Conservation (phyloP, 768 basidiomycete genomes). For the Suillus subaureus region DNA sequence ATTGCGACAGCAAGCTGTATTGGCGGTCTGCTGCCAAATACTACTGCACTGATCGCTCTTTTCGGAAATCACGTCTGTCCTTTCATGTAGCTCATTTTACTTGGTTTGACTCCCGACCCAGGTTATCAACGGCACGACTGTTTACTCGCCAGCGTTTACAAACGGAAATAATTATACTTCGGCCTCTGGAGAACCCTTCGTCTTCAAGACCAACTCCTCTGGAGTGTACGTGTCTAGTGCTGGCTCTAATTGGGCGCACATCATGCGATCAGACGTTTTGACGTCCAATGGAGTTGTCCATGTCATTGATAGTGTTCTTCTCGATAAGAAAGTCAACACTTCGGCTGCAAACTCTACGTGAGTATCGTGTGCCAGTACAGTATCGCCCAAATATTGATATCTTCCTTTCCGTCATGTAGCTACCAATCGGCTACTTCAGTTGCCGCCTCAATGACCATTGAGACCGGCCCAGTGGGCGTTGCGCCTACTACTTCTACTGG, state of each 20-base stretch:
- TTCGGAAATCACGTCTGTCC: slow-evolving; percentile 61
- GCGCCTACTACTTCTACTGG: slow-evolving; percentile 3
- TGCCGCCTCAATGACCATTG: slow-evolving; percentile 37
- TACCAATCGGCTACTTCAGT: slow-evolving; percentile 51
- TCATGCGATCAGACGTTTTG: slow-evolving; percentile 62
- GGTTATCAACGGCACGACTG: slow-evolving; percentile 68
- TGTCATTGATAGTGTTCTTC: slow-evolving; percentile 55
- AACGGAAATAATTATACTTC: slow-evolving; percentile 45
- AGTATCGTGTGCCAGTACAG: slow-evolving; percentile 23
- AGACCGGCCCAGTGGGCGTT: slow-evolving; percentile 45
- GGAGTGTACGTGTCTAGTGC: slow-evolving; percentile 56
- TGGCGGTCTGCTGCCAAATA: slow-evolving; percentile 43
- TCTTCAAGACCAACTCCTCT: slow-evolving; percentile 53
- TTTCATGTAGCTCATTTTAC: neutral
- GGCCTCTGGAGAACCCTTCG: slow-evolving; percentile 57
- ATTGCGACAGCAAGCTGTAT: slow-evolving; percentile 40
- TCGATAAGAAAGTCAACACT: slow-evolving; percentile 45
- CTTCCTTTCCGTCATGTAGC: slow-evolving; percentile 21
- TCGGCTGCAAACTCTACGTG: slow-evolving; percentile 56
- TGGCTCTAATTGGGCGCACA: slow-evolving; percentile 48
- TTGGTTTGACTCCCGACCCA: slow-evolving; percentile 21
- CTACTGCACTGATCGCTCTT: slow-evolving; percentile 45
- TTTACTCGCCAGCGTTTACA: slow-evolving; percentile 58
- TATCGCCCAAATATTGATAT: neutral
- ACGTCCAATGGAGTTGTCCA: slow-evolving; percentile 72